phyloP scores from a whole-genome alignment of 805 yeast species.

The Yarrowia sp. region DNA sequence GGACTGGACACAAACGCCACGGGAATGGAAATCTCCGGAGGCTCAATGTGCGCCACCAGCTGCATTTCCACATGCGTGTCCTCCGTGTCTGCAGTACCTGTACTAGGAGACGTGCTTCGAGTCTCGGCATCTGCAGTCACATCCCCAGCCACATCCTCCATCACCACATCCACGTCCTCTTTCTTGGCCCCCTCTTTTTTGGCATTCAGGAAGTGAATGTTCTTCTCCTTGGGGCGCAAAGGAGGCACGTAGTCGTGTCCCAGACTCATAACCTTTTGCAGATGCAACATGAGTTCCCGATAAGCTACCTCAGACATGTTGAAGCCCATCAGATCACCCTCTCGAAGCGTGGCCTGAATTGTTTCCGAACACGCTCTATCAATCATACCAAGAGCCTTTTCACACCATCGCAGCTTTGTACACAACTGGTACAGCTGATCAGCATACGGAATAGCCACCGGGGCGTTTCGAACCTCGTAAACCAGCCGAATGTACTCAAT shows the following conservation, averaged over 20 bases:
- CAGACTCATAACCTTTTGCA: background rate
- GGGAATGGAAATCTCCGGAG: background rate
- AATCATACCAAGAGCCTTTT: conserved; percentile 29
- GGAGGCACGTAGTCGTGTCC: conserved; percentile 7
- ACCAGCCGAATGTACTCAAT: conserved; percentile 52
- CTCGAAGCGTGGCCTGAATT: background rate
- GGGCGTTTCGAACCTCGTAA: conserved; percentile 57
- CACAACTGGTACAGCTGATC: conserved; percentile 43
- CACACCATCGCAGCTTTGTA: conserved; percentile 43
- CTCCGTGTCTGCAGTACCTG: background rate
- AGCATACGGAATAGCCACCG: conserved; percentile 51
- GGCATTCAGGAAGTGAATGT: background rate
- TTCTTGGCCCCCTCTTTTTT: background rate
- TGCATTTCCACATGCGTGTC: background rate
- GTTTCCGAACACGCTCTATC: background rate
- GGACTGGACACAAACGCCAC: background rate
- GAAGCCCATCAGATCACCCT: conserved; percentile 19
- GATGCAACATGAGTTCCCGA: background rate
- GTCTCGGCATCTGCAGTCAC: background rate
- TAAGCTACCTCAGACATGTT: conserved; percentile 20
- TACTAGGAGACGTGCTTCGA: background rate
- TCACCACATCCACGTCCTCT: background rate
- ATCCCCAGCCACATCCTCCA: background rate
- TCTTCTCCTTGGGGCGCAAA: background rate
- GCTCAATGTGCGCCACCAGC: background rate